phyloP scores from a whole-genome alignment of 2,329 filamentous ascomycete genomes.

The Periconia digitata region DNA sequence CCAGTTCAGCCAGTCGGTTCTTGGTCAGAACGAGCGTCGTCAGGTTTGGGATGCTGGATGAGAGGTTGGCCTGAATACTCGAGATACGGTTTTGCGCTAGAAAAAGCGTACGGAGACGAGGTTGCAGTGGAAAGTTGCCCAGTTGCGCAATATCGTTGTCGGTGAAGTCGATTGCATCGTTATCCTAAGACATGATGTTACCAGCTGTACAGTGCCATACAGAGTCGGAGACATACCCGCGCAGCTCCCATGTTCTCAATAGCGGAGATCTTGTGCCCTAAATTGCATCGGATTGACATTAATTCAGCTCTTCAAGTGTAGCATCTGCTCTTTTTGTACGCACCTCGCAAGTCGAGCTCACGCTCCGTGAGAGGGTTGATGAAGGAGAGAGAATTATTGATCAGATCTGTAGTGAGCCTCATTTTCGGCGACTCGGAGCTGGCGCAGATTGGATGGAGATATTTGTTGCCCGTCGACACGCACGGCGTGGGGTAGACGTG shows the following conservation, averaged over 20 bases:
- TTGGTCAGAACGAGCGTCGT: constrained; percentile 78
- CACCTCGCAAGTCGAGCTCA: constrained; percentile 99
- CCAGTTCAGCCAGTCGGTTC: constrained; percentile 81
- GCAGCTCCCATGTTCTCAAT: constrained; percentile 98
- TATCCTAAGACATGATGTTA: constrained; percentile 61
- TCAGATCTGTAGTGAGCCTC: constrained; percentile 94
- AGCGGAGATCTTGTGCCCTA: constrained; percentile 95
- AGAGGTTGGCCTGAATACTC: constrained; percentile 74
- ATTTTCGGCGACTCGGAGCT: constrained; percentile 54
- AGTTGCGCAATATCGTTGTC: constrained; percentile 94
- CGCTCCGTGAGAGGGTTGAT: constrained; percentile 98
- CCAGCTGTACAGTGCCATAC: not conserved
- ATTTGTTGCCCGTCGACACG: not conserved
- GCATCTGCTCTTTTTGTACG: constrained; percentile 95
- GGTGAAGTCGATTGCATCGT: constrained; percentile 97
- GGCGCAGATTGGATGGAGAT: not conserved
- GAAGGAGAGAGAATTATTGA: constrained; percentile 93
- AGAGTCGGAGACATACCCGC: constrained; percentile 63
- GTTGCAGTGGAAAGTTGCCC: constrained; percentile 89
- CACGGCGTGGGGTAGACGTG: not conserved
- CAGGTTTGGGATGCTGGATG: constrained; percentile 77
- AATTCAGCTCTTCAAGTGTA: constrained; percentile 86
- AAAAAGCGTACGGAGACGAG: constrained; percentile 82
- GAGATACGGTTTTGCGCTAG: constrained; percentile 86
- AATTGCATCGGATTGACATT: constrained; percentile 67